These are phyloP conservation scores for Thuja plicata DNA, from an alignment of 83 land plant species.

Conservation along the genomic window DNA sequence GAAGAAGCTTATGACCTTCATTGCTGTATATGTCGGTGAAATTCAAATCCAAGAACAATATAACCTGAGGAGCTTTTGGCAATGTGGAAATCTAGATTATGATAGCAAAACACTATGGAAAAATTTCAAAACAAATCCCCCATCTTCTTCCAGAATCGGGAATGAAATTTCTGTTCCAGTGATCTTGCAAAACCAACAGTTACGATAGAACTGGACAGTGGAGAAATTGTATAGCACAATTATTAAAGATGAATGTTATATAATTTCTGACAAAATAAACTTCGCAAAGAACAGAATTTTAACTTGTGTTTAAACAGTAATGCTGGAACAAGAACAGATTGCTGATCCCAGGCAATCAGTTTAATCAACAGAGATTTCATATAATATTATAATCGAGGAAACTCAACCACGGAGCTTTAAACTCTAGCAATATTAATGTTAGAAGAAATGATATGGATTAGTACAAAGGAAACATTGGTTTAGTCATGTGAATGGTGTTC, in stretches of 20 bases:
- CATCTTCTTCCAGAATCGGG: not conserved
- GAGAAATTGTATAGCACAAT: not conserved
- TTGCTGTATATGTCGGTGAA: not conserved
- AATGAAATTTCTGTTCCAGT: not conserved
- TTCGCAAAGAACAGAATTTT: not conserved
- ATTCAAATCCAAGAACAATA: not conserved
- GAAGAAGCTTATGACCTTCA: not conserved
- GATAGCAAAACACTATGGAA: not conserved
- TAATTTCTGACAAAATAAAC: not conserved
- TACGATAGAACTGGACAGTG: not conserved
- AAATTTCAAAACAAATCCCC: not conserved
- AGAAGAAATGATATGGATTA: not conserved
- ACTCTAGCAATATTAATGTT: not conserved
- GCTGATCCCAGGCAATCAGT: not conserved
- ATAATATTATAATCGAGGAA: not conserved
- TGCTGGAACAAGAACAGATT: not conserved
- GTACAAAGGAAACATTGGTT: not conserved
- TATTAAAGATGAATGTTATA: not conserved
- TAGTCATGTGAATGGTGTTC: not conserved
- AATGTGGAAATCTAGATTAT: not conserved
- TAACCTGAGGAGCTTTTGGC: not conserved
- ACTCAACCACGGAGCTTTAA: not conserved
- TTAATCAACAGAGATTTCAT: not conserved
- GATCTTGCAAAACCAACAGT: not conserved
- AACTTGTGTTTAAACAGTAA: not conserved